Percentiles rank a stretch among this genome's conserved stretches.
These are phyloP conservation scores for Tephrocybe rancida DNA, from an alignment of 768 basidiomycete species.

Conservation along the genomic window DNA sequence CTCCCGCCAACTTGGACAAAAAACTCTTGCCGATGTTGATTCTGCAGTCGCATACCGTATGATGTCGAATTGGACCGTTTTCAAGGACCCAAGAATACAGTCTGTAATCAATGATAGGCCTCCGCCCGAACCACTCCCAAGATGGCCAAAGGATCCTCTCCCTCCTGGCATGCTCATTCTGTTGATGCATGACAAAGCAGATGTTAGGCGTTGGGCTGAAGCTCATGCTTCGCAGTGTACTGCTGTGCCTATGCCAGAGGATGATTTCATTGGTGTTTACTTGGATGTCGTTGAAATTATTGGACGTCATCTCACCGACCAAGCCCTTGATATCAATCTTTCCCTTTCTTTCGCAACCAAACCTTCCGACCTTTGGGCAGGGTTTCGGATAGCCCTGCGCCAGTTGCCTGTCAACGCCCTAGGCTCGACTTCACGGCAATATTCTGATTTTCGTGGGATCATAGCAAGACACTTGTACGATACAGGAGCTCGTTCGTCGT, in stretches of 20 bases:
- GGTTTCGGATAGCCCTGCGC: conserved; percentile 45
- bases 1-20: conserved; percentile 14
- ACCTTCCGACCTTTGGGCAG: conserved; percentile 54
- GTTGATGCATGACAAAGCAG: conserved; percentile 48
- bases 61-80: conserved; percentile 60
- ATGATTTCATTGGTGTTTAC: conserved; percentile 52
- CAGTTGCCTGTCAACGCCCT: conserved; percentile 51
- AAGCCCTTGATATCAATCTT: conserved; percentile 5
- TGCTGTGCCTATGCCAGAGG: conserved; percentile 44
- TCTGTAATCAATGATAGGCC: conserved; percentile 37
- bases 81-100: conserved; percentile 52
- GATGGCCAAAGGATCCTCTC: conserved; percentile 61
- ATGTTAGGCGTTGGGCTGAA: conserved; percentile 64
- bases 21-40: conserved; percentile 42
- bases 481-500: conserved; percentile 57
- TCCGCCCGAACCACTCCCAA: conserved; percentile 36
- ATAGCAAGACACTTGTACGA: conserved; percentile 65
- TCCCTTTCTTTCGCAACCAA: conserved; percentile 37
- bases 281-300: conserved; percentile 44
- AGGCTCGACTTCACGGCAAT: conserved; percentile 31
- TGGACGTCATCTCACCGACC: conserved; percentile 20
- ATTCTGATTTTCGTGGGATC: conserved; percentile 50
- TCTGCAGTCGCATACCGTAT: conserved; percentile 63
- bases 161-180: conserved; percentile 65
- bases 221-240: conserved; percentile 42